Evolutionary conservation across 1,284 basidiomycete species (phyloP).

Genomic region (Sanghuangporus baumii): DNA sequence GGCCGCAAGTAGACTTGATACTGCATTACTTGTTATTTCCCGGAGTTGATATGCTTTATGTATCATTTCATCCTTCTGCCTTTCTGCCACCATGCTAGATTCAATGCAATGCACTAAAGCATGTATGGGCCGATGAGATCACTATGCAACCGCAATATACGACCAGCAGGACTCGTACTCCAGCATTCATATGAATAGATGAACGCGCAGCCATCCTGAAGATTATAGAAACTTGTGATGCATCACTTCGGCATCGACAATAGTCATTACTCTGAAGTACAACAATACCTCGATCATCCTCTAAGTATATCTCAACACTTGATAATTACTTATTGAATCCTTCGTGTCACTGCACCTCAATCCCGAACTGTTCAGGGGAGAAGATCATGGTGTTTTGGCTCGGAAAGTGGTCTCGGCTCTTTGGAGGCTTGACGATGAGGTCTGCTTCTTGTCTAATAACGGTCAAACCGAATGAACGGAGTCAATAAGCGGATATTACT

Average conservation of each 20-base stretch:
- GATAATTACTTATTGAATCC: too few species aligned
- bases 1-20: conserved; percentile 20
- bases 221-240: too few species aligned
- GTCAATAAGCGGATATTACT: too few species aligned
- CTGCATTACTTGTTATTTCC: neutral
- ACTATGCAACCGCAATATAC: neutral
- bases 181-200: too few species aligned
- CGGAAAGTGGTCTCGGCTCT: conserved; percentile 20
- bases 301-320: too few species aligned
- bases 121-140: conserved; percentile 4
- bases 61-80: neutral
- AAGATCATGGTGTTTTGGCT: neutral
- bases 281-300: too few species aligned
- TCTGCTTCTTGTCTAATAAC: conserved; percentile 63
- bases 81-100: neutral
- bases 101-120: neutral
- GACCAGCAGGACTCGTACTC: too few species aligned
- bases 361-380: neutral
- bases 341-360: neutral
- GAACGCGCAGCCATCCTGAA: too few species aligned
- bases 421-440: conserved; percentile 45
- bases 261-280: too few species aligned
- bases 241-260: too few species aligned
- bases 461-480: too few species aligned
- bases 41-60: neutral